Evolutionary conservation across 805 yeast genomes (phyloP).

Genomic region (Ogataea haglerorum): DNA sequence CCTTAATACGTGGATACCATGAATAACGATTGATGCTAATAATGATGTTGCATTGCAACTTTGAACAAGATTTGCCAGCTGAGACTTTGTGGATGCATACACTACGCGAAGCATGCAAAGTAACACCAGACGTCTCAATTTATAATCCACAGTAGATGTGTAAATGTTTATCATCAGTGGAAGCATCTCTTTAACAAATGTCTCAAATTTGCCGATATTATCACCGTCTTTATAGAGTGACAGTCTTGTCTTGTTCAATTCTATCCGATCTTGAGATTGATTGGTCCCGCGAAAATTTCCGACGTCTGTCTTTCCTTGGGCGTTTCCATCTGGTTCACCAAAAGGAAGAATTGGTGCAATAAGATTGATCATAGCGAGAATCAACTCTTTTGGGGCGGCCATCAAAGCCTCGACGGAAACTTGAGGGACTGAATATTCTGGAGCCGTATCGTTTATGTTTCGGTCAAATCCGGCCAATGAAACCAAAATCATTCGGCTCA

Average conservation of each 20-base stretch:
- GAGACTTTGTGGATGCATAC: constrained; percentile 35
- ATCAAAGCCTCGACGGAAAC: constrained; percentile 67
- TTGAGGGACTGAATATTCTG: neutral
- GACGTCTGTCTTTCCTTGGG: constrained; percentile 17
- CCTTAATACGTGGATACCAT: constrained; percentile 37
- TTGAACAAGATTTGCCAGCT: constrained; percentile 32
- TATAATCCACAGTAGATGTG: constrained; percentile 68
- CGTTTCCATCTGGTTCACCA: constrained; percentile 12
- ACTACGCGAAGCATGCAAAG: constrained; percentile 52
- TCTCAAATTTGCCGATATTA: constrained; percentile 14
- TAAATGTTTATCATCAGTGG: constrained; percentile 58
- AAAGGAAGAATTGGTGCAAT: constrained; percentile 58
- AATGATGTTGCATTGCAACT: constrained; percentile 42
- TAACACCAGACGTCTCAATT: constrained; percentile 55
- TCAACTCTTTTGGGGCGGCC: constrained; percentile 67
- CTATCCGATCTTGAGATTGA: constrained; percentile 20
- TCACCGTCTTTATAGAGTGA: constrained; percentile 29
- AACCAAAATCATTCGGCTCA: constrained; percentile 46
- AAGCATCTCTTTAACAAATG: constrained; percentile 46
- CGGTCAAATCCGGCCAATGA: constrained; percentile 52
- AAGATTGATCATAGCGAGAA: constrained; percentile 52
- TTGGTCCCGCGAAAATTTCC: constrained; percentile 32
- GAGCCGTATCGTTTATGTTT: constrained; percentile 6
- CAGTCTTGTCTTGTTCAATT: constrained; percentile 33
- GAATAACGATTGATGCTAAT: constrained; percentile 61